Evolutionary conservation across 1,284 basidiomycete species (phyloP).

Genomic region (Calocybe gambosa): DNA sequence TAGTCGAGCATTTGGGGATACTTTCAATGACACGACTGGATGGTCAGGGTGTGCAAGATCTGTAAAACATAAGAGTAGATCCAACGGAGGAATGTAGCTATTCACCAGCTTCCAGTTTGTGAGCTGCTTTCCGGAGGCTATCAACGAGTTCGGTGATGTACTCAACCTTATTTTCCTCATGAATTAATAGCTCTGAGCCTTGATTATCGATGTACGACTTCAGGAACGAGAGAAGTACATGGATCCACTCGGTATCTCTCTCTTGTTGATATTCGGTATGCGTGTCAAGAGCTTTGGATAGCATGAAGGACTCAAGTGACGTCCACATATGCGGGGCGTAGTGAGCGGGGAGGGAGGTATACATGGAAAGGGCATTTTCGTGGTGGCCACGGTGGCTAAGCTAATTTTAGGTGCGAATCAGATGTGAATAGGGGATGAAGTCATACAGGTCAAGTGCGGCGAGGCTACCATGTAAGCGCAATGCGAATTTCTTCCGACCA

Average conservation of each 20-base stretch:
- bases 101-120: slow-evolving; percentile 52
- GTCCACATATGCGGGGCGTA: slow-evolving; percentile 78
- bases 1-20: slow-evolving; percentile 39
- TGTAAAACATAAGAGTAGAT: slow-evolving; percentile 23
- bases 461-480: slow-evolving; percentile 78
- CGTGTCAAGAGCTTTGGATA: slow-evolving; percentile 62
- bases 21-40: slow-evolving; percentile 51
- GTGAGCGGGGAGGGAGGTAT: slow-evolving; percentile 73
- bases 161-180: slow-evolving; percentile 40
- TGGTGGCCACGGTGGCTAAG: slow-evolving; percentile 62
- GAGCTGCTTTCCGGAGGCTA: slow-evolving; percentile 42
- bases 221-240: slow-evolving; percentile 62
- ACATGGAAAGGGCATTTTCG: slow-evolving; percentile 59
- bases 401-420: slow-evolving; percentile 1
- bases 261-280: slow-evolving; percentile 49
- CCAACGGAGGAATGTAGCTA: not conserved
- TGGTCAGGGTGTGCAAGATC: slow-evolving; percentile 65
- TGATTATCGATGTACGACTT: slow-evolving; percentile 55
- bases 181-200: slow-evolving; percentile 46
- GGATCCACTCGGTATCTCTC: slow-evolving; percentile 70
- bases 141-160: slow-evolving; percentile 52
- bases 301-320: slow-evolving; percentile 70
- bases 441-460: slow-evolving; percentile 84
- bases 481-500: slow-evolving; percentile 75
- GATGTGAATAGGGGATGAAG: not conserved